Conservation (phyloP, 257 asterid species). For the Solanum bulbocastanum region DNA sequence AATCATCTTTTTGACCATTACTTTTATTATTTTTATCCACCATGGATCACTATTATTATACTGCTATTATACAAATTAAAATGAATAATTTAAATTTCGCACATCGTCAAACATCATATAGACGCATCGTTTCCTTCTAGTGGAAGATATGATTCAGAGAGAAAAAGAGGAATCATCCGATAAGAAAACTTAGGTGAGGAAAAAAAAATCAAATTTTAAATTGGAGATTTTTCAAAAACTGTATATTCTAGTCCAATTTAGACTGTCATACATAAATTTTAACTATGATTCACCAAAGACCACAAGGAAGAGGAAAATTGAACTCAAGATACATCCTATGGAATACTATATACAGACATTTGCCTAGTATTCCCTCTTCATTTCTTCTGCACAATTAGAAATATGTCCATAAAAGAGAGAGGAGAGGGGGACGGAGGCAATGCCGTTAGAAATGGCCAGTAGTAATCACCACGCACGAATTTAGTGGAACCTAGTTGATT, state of each 20-base stretch:
- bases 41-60: background rate
- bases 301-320: background rate
- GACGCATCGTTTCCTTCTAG: no score
- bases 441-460: background rate
- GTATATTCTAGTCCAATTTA: background rate
- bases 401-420: background rate
- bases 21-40: background rate
- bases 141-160: no score
- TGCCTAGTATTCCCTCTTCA: background rate
- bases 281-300: background rate
- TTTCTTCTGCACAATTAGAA: background rate
- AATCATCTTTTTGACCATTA: no score
- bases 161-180: no score
- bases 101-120: background rate
- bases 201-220: background rate
- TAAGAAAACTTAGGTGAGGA: no score
- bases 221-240: background rate
- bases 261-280: background rate
- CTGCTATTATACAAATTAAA: background rate
- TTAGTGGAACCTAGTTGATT: background rate
- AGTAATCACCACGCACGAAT: background rate
- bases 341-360: background rate
- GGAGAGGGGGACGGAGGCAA: background rate
- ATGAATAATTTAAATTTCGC: no score
- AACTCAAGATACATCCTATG: background rate